Evolutionary conservation across 768 basidiomycete species (phyloP).

Genomic region (Termitomyces sp.): DNA sequence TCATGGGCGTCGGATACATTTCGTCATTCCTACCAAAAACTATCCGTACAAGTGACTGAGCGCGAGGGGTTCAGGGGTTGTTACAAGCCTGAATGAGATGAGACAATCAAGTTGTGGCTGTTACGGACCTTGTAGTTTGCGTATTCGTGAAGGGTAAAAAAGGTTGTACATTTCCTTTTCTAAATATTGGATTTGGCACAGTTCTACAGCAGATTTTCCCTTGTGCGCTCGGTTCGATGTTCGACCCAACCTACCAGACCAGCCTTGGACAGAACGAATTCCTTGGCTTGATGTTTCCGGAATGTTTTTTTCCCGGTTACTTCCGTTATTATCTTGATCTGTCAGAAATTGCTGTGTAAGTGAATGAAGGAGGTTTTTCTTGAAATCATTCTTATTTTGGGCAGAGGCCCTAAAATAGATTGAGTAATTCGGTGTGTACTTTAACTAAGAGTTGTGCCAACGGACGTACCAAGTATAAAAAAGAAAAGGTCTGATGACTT

Average conservation of each 20-base stretch:
- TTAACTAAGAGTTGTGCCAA: not conserved
- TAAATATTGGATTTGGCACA: no score
- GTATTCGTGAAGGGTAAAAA: not conserved
- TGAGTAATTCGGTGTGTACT: not conserved
- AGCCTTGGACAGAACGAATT: not conserved
- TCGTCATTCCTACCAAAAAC: not conserved
- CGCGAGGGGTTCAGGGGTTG: not conserved
- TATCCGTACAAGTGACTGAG: not conserved
- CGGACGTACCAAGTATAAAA: not conserved
- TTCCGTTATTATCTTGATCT: not conserved
- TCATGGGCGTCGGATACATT: not conserved
- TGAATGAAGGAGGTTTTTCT: not conserved
- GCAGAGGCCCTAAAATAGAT: not conserved
- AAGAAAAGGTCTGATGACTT: constrained; percentile 1
- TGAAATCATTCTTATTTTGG: not conserved
- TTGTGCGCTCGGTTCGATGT: not conserved
- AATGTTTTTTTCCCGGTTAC: not conserved
- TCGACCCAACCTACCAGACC: not conserved
- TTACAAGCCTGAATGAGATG: not conserved
- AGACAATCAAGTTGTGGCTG: not conserved
- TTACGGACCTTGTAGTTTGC: not conserved
- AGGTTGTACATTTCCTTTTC: not conserved
- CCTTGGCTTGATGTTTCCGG: not conserved
- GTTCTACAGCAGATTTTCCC: not conserved
- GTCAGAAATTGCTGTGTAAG: not conserved